Base-by-base conservation (phyloP, 495 filamentous ascomycete genomes). In the Astrocystis sublimbata region DNA sequence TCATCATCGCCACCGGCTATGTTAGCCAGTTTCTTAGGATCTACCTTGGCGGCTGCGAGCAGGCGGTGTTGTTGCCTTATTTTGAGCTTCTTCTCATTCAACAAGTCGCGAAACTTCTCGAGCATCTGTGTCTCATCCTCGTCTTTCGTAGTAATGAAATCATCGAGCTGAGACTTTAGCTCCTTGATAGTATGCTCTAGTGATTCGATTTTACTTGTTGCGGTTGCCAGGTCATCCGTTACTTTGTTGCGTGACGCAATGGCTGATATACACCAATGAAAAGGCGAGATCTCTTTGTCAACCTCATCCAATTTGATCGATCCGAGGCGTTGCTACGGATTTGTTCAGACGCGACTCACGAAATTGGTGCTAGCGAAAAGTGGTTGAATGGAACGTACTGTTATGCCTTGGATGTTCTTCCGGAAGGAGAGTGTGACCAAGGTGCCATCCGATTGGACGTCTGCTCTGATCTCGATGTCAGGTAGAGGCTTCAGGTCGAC, bases 81-180 rank as follows among this genome's bases (percentile, higher is more conserved):
- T 74, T 94, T 96, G n/a, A 90, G 78, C 73, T 96, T 96, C 75
- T 96, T 96, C 66, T 88, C 86, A 64, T 96, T 96, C 0, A 96
- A 73, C 2, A 96, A 72, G 19, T 83, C 79, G 35, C 81, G 81
- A 58, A 92, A 91, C 69, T 90, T 92, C 38, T 84, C 80, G 3
- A 96, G 74, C 5, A 96, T 71, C 53, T 87, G 83, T 17, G 83
- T 78, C 68, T 96, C 91, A 58, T 92, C 83, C 17, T 85, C 84
- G 42, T 74, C 76, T 65, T 92, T 92, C 10, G 87, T 77, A 38
- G 75, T 75, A n/a, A 85, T 78, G 28, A 93, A 80, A 35, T 91
- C 86, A 8, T 86, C 79, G 0, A 92, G 73, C 67, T 88, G 84
- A 13, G 68, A 69, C 50, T 79, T 81, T 8, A 94, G 77, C 43